Evolutionary conservation across 2,329 filamentous ascomycete species (phyloP), one percentile per base, ranked within the genome.

Genomic region (Westerdykella sp.): DNA sequence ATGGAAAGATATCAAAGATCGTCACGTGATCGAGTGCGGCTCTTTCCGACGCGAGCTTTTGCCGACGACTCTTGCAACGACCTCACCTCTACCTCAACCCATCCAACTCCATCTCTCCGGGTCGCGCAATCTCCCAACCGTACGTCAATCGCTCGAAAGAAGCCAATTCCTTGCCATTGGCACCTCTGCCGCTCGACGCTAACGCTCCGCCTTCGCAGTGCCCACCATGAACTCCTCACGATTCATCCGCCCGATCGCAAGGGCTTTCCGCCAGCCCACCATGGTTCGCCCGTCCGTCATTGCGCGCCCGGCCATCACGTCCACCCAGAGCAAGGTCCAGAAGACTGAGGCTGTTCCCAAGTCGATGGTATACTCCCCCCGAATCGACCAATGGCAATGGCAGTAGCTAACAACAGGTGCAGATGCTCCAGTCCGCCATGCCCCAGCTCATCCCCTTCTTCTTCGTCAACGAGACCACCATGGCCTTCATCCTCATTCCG

Each of bases 371-470:
- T 23, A 39, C 35, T 14, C n/a, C 15, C 14, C 34, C 18, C 21
- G 13, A 13, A 23, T 21, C 34, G 10, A 21, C 10, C 38, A 31
- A 16, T 22, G 9, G 34, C 18, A 39, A 14, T 23, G 13, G 15
- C 22, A 35, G 30, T 38, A 30, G 14, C 16, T 41, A 22, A 28
- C 34, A 55, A 57, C 12, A 13, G 42, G 45, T 69, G 67, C 64
- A 54, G 12, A 51, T 67, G 42, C 64, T 69, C 54, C 63, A 65
- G 58, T 67, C 67, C 49, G 67, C 65, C 48, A 70, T 70, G 67
- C 67, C 67, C 47, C 67, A 70, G 60, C 67, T 70, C 47, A 62
- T 70, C 39, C 67, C 67, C 51, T 70, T 70, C 63, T 70, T 69
- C 63, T 69, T 69, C 62, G 66, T 70, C 57, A 70, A 69, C 60